A percentile compares a stretch with the other conserved stretches of the same genome.
phyloP scores from a whole-genome alignment of 2,329 filamentous ascomycete species.

The Alternaria triticina region DNA sequence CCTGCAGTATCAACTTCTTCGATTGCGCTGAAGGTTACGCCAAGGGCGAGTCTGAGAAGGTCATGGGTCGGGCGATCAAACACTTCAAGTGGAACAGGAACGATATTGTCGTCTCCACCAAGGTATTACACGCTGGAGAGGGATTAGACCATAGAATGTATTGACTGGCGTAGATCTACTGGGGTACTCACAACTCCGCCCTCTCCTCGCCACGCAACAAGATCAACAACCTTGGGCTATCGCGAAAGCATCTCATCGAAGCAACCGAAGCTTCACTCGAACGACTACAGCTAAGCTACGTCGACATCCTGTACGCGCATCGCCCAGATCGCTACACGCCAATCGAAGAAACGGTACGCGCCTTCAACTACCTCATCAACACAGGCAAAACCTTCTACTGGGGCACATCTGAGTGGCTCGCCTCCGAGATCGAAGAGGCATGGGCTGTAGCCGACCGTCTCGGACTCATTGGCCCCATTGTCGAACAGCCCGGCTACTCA shows the following conservation, averaged over 20 bases:
- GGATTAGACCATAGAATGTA: not conserved
- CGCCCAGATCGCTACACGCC: slow-evolving; percentile 71
- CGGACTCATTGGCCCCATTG: slow-evolving; percentile 62
- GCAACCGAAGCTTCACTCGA: slow-evolving; percentile 66
- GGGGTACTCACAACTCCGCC: slow-evolving; percentile 62
- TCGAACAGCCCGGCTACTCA: slow-evolving; percentile 64
- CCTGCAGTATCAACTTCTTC: slow-evolving; percentile 63
- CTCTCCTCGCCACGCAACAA: slow-evolving; percentile 57
- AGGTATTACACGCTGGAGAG: slow-evolving; percentile 45
- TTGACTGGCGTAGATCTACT: slow-evolving; percentile 61
- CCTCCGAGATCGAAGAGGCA: slow-evolving; percentile 65
- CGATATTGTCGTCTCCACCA: slow-evolving; percentile 64
- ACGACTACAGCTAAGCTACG: slow-evolving; percentile 64
- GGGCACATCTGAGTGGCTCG: slow-evolving; percentile 67
- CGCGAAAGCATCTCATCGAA: slow-evolving; percentile 73
- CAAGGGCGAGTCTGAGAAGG: slow-evolving; percentile 59
- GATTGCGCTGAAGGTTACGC: slow-evolving; percentile 64
- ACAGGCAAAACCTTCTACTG: slow-evolving; percentile 72
- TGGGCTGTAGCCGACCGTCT: slow-evolving; percentile 64
- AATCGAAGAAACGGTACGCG: slow-evolving; percentile 73
- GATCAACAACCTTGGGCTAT: slow-evolving; percentile 72
- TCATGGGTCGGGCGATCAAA: slow-evolving; percentile 64
- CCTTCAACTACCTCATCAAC: slow-evolving; percentile 73
- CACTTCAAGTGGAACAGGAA: slow-evolving; percentile 64
- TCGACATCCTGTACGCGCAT: slow-evolving; percentile 74